Percentiles rank a stretch among this genome's conserved stretches.
Evolutionary conservation across 129 eudicot genomes (phyloP).

Genomic region (sunflower (Helianthus annuus)): HanXRQr2.0-SUNRISE NC_035436.2:20650183-20650682

Average conservation of each 20-base stretch:
- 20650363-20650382: not conserved
- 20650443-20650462: not conserved
- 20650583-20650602: too few relatives aligned
- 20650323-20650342: not conserved
- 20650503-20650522: too few relatives aligned
- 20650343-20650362: not conserved
- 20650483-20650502: too few relatives aligned
- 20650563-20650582: too few relatives aligned
- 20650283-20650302: not conserved
- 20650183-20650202: not conserved
- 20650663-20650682: too few relatives aligned
- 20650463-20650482: not conserved
- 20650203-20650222: not conserved
- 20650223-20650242: not conserved
- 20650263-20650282: not conserved
- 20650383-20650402: not conserved
- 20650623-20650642: too few relatives aligned
- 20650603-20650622: too few relatives aligned
- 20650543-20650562: too few relatives aligned
- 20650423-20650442: not conserved
- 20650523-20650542: too few relatives aligned
- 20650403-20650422: not conserved
- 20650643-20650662: too few relatives aligned
- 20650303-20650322: not conserved
- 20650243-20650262: not conserved